These are phyloP conservation scores for Cryptomeria japonica DNA, from an alignment of 75 land plant species.

Conservation along the genomic window DNA sequence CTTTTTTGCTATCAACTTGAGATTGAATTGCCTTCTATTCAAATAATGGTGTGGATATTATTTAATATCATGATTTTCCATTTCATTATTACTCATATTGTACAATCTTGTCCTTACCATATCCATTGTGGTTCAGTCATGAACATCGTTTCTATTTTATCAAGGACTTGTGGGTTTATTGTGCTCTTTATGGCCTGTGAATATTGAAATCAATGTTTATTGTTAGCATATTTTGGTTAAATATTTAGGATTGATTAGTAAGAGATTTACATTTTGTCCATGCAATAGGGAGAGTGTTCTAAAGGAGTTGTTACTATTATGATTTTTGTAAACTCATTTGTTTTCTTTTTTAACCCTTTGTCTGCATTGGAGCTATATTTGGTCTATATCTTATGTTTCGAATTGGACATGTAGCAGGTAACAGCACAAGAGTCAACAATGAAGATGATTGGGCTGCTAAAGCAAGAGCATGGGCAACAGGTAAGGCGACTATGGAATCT, in stretches of 20 bases:
- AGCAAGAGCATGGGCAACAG: slow-evolving; percentile 74
- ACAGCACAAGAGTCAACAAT: slow-evolving; percentile 24
- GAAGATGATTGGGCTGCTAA: slow-evolving; percentile 71
- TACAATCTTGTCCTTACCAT: neutral
- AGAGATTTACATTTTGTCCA: neutral
- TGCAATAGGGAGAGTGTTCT: neutral
- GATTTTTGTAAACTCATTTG: neutral
- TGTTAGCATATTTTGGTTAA: neutral
- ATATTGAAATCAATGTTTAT: neutral
- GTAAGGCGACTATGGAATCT: slow-evolving; percentile 52
- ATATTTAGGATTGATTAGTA: neutral
- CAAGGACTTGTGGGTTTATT: neutral
- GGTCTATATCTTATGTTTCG: neutral
- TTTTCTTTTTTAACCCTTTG: neutral
- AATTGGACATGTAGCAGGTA: slow-evolving; percentile 21
- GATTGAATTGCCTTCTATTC: neutral
- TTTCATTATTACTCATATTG: neutral
- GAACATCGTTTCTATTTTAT: neutral
- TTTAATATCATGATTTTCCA: neutral
- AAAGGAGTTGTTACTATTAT: neutral
- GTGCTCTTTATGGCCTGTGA: neutral
- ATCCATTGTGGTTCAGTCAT: neutral
- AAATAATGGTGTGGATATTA: too few species aligned
- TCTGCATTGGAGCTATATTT: neutral
- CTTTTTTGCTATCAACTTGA: neutral